A percentile compares a stretch with the other conserved stretches of the same genome.
Evolutionary conservation across 2,329 filamentous ascomycete genomes (phyloP).

Genomic region (Chaetomiaceae sp.): DNA sequence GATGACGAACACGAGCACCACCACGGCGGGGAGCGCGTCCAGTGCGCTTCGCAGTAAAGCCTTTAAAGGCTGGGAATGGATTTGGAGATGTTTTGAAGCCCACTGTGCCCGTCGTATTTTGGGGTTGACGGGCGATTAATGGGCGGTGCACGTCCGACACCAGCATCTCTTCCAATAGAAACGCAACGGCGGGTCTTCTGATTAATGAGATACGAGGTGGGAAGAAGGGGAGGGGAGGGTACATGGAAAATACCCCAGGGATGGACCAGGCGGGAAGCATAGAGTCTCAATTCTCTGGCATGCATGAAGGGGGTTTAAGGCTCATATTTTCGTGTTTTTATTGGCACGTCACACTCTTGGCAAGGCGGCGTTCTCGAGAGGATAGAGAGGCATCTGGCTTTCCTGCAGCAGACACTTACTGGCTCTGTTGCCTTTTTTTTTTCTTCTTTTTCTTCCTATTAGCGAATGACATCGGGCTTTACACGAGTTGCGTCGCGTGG

Average conservation of each 20-base stretch:
- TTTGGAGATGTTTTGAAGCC: not conserved
- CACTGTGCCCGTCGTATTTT: not conserved
- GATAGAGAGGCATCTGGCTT: constrained; percentile 26
- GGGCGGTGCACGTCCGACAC: not conserved
- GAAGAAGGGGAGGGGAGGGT: constrained; percentile 1
- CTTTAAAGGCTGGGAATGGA: not conserved
- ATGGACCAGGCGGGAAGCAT: constrained; percentile 6
- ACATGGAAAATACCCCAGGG: constrained; percentile 18
- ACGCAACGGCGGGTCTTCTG: not conserved
- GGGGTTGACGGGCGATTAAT: not conserved
- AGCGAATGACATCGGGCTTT: constrained; percentile 20
- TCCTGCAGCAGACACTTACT: constrained; percentile 12
- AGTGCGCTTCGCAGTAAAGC: constrained; percentile 80
- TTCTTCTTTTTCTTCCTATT: constrained; percentile 12
- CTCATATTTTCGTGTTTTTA: constrained; percentile 15
- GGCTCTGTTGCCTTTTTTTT: constrained; percentile 8
- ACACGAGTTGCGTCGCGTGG: not conserved
- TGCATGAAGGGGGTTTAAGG: constrained; percentile 20
- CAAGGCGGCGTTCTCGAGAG: constrained; percentile 25
- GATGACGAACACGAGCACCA: constrained; percentile 74
- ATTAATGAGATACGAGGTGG: constrained; percentile 14
- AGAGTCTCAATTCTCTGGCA: constrained; percentile 17
- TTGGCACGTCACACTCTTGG: constrained; percentile 14
- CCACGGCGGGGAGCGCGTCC: constrained; percentile 72
- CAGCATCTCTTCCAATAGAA: not conserved